These are phyloP conservation scores for Tricholoma bakamatsutake DNA, from an alignment of 768 basidiomycete genomes.

Conservation along the genomic window DNA sequence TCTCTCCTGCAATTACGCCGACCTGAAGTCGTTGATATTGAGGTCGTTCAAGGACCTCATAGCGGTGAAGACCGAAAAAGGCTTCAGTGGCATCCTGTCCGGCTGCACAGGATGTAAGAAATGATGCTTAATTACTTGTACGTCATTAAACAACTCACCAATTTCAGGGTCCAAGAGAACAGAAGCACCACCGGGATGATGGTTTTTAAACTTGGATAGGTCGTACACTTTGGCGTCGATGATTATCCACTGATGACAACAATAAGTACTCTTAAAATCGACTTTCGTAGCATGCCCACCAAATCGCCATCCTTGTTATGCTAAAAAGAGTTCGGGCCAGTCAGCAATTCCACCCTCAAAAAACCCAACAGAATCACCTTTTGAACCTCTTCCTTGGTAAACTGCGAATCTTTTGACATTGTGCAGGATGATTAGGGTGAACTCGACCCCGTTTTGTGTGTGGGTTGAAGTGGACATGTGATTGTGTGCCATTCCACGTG, in stretches of 20 bases:
- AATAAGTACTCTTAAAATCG: background rate
- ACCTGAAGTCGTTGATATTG: conserved; percentile 61
- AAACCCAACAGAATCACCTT: conserved; percentile 39
- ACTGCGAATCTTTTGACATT: conserved; percentile 29
- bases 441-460: too few species aligned
- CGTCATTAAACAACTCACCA: conserved; percentile 29
- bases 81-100: conserved; percentile 76
- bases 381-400: conserved; percentile 66
- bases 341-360: background rate
- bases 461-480: too few species aligned
- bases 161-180: conserved; percentile 74
- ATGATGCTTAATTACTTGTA: background rate
- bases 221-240: conserved; percentile 84
- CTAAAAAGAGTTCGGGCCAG: conserved; percentile 28
- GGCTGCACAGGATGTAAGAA: conserved; percentile 29
- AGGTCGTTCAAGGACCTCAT: conserved; percentile 62
- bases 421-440: background rate
- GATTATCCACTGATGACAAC: conserved; percentile 59
- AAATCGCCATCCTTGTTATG: conserved; percentile 78
- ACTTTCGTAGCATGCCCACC: conserved; percentile 26
- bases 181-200: conserved; percentile 78
- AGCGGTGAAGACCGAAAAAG: conserved; percentile 73
- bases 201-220: conserved; percentile 65
- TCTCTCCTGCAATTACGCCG: conserved; percentile 57
- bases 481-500: too few species aligned